These are phyloP conservation scores for Tolypocladium sp. DNA, from an alignment of 2,329 filamentous ascomycete genomes.

Conservation along the genomic window DNA sequence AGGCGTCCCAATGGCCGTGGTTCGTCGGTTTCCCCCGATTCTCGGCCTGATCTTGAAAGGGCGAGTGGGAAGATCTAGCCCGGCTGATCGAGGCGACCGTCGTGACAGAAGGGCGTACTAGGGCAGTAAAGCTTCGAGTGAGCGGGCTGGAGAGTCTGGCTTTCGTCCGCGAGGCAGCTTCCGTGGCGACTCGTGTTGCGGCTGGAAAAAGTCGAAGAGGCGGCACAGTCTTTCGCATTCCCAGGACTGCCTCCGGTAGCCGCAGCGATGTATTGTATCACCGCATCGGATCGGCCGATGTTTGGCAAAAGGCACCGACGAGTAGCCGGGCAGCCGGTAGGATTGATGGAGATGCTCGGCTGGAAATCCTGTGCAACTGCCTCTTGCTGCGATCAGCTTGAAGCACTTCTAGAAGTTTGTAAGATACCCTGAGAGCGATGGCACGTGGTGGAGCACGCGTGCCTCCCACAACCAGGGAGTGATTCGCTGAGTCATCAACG, in stretches of 20 bases:
- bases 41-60: conserved; percentile 1
- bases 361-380: background rate
- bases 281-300: conserved; percentile 9
- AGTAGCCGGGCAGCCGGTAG: background rate
- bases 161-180: background rate
- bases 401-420: background rate
- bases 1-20: background rate
- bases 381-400: background rate
- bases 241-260: conserved; percentile 11
- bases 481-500: conserved; percentile 24
- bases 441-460: conserved; percentile 1
- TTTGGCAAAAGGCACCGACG: background rate
- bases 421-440: background rate
- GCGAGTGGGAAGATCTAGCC: conserved; percentile 3
- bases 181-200: conserved; percentile 8
- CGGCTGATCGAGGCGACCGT: conserved; percentile 1
- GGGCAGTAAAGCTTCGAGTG: conserved; percentile 7
- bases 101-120: conserved; percentile 6
- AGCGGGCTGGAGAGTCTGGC: background rate
- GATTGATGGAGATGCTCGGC: background rate
- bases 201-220: conserved; percentile 8
- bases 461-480: background rate
- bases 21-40: background rate
- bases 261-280: conserved; percentile 9
- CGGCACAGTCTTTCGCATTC: conserved; percentile 19